Conservation (phyloP, 306 rosid species). For the Lagenaria siceraria region DNA sequence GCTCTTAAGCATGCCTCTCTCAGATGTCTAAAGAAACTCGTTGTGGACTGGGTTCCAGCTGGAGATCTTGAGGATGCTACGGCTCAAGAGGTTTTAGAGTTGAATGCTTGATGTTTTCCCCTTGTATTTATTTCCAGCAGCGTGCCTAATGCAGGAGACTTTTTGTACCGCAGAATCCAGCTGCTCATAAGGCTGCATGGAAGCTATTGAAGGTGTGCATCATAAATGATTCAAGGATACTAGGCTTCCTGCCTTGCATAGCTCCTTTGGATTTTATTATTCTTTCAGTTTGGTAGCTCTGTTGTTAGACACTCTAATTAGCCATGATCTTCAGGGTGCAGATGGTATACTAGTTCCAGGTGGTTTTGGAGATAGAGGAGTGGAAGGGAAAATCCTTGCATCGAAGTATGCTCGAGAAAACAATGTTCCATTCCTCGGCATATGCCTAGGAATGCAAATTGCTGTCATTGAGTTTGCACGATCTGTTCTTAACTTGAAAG, state of each 20-base stretch:
- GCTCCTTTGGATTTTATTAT: not conserved
- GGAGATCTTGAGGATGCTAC: constrained; percentile 30
- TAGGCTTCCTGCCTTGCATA: too few species aligned
- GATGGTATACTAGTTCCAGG: constrained; percentile 89
- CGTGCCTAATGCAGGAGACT: not conserved
- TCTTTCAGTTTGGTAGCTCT: not conserved
- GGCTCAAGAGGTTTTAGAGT: constrained; percentile 23
- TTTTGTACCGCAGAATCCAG: constrained; percentile 26
- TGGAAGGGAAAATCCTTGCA: constrained; percentile 86
- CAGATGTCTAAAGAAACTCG: constrained; percentile 24
- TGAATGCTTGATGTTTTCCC: not conserved
- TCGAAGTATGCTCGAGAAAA: constrained; percentile 78
- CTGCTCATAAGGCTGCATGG: constrained; percentile 38
- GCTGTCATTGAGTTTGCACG: constrained; percentile 86
- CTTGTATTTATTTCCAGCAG: not conserved
- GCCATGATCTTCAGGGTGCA: constrained; percentile 57
- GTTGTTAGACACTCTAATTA: constrained; percentile 2
- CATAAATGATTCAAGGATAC: not conserved
- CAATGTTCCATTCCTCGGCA: constrained; percentile 72
- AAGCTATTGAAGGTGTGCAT: constrained; percentile 31
- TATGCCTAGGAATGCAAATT: constrained; percentile 88
- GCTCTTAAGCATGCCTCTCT: constrained; percentile 43
- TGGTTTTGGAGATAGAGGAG: constrained; percentile 93
- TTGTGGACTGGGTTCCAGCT: constrained; percentile 33
- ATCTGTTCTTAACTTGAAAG: constrained; percentile 66